A percentile compares a stretch with the other conserved stretches of the same genome.
phyloP scores from a whole-genome alignment of 768 basidiomycete genomes.

The Gautieria morchelliformis region DNA sequence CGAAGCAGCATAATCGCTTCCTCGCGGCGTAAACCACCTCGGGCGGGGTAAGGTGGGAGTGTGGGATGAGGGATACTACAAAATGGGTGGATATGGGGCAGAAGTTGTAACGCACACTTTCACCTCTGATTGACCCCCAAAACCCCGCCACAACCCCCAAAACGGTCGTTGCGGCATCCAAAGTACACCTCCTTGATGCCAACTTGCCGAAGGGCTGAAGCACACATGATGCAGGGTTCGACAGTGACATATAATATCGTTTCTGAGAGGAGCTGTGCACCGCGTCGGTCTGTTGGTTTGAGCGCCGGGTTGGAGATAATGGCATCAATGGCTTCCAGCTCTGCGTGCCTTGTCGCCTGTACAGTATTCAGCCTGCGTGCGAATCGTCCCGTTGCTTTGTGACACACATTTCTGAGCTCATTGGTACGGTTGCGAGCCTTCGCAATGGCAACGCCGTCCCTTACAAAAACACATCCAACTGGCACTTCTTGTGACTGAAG shows the following conservation, averaged over 20 bases:
- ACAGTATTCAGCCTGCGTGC: not conserved
- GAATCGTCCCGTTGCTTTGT: not conserved
- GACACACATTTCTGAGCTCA: conserved; percentile 76
- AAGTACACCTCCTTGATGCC: conserved; percentile 87
- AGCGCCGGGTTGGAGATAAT: conserved; percentile 59
- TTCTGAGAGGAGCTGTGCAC: conserved; percentile 33
- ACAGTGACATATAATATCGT: conserved; percentile 96
- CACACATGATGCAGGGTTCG: conserved; percentile 99
- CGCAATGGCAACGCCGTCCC: conserved; percentile 68
- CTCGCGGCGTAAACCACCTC: conserved; percentile 67
- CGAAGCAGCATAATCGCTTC: conserved; percentile 82
- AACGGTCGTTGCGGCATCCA: conserved; percentile 91
- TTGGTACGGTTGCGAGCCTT: conserved; percentile 90
- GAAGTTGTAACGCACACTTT: conserved; percentile 15
- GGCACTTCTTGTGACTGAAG: conserved; percentile 82
- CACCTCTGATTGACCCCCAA: conserved; percentile 75
- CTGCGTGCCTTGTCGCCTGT: conserved; percentile 96
- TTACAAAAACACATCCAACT: conserved; percentile 92
- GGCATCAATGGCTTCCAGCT: conserved; percentile 90
- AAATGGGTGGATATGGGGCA: not conserved
- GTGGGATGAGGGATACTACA: conserved; percentile 58
- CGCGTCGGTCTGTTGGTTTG: conserved; percentile 35
- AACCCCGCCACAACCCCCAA: conserved; percentile 95
- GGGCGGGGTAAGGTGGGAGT: conserved; percentile 66
- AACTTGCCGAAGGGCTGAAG: conserved; percentile 86